Percentiles rank a stretch among this genome's conserved stretches.
These are phyloP conservation scores for Solanum medicagineum DNA, from an alignment of 257 asterid species.

Conservation along the genomic window DNA sequence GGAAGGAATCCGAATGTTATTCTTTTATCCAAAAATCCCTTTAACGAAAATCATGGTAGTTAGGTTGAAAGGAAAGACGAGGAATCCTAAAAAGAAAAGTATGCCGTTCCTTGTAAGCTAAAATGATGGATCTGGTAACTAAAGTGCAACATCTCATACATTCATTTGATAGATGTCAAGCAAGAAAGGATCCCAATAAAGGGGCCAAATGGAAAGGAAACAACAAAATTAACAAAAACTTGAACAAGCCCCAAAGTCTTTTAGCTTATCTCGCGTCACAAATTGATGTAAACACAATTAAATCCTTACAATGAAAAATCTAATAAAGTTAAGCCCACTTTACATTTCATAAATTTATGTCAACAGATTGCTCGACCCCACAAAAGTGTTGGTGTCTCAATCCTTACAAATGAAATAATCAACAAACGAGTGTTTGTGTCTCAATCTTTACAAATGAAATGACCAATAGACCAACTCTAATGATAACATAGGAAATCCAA, in stretches of 20 bases:
- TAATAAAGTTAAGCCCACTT: background rate
- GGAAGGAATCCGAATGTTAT: background rate
- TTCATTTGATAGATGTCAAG: background rate
- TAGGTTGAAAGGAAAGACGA: background rate
- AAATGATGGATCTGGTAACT: background rate
- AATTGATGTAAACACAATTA: background rate
- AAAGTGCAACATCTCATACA: background rate
- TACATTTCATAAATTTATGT: background rate
- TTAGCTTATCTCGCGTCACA: background rate
- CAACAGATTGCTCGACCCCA: background rate
- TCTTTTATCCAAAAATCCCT: background rate
- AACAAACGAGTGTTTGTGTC: background rate
- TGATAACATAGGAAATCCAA: background rate
- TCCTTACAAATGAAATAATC: background rate
- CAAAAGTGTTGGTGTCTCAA: background rate
- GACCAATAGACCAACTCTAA: background rate
- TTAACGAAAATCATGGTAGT: background rate
- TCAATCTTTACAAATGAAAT: background rate
- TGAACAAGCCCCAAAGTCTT: background rate
- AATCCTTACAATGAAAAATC: background rate
- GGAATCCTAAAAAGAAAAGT: background rate
- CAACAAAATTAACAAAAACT: background rate
- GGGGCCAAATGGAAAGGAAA: background rate
- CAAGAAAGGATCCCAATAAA: background rate
- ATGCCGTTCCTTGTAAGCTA: background rate